A percentile compares a stretch with the other conserved stretches of the same genome.
Evolutionary conservation across 768 basidiomycete species (phyloP).

Genomic region (Terana coerulea): DNA sequence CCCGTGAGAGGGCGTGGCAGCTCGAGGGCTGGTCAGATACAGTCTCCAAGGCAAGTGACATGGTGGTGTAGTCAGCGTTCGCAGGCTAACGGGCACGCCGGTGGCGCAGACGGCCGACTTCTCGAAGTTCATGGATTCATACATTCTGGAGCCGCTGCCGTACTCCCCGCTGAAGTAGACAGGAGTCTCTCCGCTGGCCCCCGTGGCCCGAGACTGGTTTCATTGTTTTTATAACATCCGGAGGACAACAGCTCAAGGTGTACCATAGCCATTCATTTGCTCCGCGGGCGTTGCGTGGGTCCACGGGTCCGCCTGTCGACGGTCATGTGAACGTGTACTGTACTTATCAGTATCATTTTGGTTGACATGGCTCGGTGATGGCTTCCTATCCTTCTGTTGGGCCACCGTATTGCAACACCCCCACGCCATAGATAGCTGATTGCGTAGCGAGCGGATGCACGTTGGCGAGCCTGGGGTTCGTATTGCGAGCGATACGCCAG

Average conservation of each 20-base stretch:
- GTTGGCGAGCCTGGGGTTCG: too few relatives aligned
- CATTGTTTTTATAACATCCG: neutral
- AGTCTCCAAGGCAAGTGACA: slow-evolving; percentile 69
- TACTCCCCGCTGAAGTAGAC: slow-evolving; percentile 81
- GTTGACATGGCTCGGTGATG: neutral
- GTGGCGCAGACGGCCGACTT: slow-evolving; percentile 80
- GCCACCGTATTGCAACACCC: too few relatives aligned
- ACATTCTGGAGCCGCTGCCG: slow-evolving; percentile 73
- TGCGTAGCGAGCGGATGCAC: neutral
- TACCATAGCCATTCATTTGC: neutral
- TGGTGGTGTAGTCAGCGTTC: neutral
- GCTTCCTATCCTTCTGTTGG: neutral
- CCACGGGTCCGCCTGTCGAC: slow-evolving; percentile 2
- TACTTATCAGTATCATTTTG: neutral
- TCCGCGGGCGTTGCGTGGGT: slow-evolving; percentile 1
- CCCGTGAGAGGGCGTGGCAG: slow-evolving; percentile 88
- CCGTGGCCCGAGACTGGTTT: neutral
- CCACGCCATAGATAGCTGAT: neutral
- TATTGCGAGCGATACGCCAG: too few relatives aligned
- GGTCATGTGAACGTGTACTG: neutral
- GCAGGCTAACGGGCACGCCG: too few relatives aligned
- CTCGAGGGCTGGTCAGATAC: slow-evolving; percentile 95
- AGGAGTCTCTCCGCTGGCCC: neutral
- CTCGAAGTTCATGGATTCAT: slow-evolving; percentile 81
- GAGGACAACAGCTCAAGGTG: slow-evolving; percentile 1